Conservation (phyloP, 2,329 filamentous ascomycete genomes). For the Mycosphaerella arachidis region DNA sequence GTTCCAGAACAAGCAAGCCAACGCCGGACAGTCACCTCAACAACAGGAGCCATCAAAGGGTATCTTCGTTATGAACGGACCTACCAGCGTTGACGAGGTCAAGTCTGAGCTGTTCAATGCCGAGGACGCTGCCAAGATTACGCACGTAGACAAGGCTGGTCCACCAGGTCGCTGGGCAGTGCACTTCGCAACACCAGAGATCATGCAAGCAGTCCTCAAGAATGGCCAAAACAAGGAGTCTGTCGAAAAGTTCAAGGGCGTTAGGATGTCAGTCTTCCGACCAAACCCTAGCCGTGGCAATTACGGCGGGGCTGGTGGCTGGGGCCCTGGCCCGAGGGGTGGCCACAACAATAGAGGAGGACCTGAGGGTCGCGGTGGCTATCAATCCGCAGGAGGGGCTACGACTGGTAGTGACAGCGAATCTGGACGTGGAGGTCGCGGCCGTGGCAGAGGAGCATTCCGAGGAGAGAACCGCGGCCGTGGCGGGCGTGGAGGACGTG, state of each 20-base stretch:
- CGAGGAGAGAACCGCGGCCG: constrained; percentile 49
- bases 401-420: constrained; percentile 61
- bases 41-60: constrained; percentile 57
- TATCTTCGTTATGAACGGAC: constrained; percentile 69
- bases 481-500: constrained; percentile 45
- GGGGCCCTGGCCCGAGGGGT: constrained; percentile 59
- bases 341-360: constrained; percentile 60
- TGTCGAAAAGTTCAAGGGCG: constrained; percentile 60
- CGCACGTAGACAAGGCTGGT: constrained; percentile 65
- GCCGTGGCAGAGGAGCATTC: constrained; percentile 25
- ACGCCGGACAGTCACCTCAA: constrained; percentile 22
- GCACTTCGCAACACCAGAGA: constrained; percentile 73
- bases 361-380: constrained; percentile 28
- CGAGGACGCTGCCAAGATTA: constrained; percentile 77
- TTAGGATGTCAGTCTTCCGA: constrained; percentile 52
- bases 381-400: constrained; percentile 32
- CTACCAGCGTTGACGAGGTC: constrained; percentile 72
- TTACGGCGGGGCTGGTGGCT: constrained; percentile 51
- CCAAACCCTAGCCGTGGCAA: constrained; percentile 50
- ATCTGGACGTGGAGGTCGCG: constrained; percentile 57
- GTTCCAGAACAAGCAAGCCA: constrained; percentile 38
- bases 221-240: constrained; percentile 65
- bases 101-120: constrained; percentile 70
- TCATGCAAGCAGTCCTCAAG: constrained; percentile 74
- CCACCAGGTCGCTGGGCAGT: constrained; percentile 74